phyloP scores from a whole-genome alignment of 371 early-diverging fungal genomes.

The Mortierella sp. region DNA sequence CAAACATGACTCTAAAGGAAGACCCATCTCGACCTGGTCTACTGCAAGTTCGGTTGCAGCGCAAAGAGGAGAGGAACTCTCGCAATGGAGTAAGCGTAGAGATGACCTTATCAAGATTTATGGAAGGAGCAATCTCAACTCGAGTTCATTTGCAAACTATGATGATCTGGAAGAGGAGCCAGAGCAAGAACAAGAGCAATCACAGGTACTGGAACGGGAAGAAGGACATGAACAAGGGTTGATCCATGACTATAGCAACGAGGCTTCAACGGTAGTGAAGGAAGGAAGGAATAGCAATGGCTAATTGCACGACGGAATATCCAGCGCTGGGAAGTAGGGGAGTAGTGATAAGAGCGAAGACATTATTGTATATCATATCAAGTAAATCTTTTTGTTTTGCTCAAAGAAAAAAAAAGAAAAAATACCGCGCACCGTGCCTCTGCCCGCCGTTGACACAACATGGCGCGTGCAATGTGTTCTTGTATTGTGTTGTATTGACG shows the following conservation, averaged over 20 bases:
- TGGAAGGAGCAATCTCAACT: constrained; percentile 23
- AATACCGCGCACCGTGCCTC: too few species aligned
- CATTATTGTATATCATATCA: too few species aligned
- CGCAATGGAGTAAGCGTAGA: constrained; percentile 42
- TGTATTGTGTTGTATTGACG: neutral
- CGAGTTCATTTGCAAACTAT: constrained; percentile 12
- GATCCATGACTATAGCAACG: neutral
- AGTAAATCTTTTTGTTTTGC: too few species aligned
- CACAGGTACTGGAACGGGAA: constrained; percentile 7
- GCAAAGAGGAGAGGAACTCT: constrained; percentile 47
- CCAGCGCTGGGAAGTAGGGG: neutral
- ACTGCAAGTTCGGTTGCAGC: constrained; percentile 54
- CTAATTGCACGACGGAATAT: neutral
- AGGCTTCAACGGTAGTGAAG: neutral
- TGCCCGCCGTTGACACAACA: neutral
- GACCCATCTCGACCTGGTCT: constrained; percentile 56
- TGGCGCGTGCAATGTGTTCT: neutral
- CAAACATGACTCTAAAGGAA: constrained; percentile 32
- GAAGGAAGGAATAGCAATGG: neutral
- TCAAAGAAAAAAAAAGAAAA: neutral
- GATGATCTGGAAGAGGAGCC: constrained; percentile 23
- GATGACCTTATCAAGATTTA: constrained; percentile 51
- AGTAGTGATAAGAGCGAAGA: neutral
- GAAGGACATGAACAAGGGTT: neutral
- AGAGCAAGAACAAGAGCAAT: constrained; percentile 13